Evolutionary conservation across 2,329 filamentous ascomycete species (phyloP).

Genomic region (Stachybotrys elegans): DNA sequence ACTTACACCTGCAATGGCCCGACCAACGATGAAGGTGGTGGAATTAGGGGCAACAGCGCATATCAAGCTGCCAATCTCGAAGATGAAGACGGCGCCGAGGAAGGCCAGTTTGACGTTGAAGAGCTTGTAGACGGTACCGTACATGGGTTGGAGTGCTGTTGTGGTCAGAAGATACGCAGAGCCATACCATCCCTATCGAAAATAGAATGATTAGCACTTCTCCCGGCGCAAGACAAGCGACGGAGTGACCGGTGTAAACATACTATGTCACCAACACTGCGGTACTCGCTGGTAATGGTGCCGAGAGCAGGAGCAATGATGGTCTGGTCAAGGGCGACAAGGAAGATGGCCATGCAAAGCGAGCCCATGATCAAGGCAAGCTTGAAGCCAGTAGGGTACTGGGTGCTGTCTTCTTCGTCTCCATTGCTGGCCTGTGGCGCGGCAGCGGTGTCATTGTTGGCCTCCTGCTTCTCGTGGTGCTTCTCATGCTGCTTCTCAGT

Average conservation of each 20-base stretch:
- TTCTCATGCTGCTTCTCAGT: conserved; percentile 5
- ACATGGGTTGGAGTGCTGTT: conserved; percentile 44
- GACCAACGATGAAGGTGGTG: conserved; percentile 45
- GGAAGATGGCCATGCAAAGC: conserved; percentile 41
- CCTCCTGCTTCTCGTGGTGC: conserved; percentile 5
- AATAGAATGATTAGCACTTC: too few species aligned
- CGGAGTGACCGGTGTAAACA: conserved; percentile 18
- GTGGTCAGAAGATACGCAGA: conserved; percentile 43
- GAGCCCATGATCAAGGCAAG: conserved; percentile 36
- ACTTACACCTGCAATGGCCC: conserved; percentile 42
- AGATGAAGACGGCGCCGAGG: conserved; percentile 36
- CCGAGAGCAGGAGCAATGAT: conserved; percentile 48
- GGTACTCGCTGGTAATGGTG: conserved; percentile 42
- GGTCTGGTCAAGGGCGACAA: conserved; percentile 47
- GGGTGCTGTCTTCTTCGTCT: conserved; percentile 5
- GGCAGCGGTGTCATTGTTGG: conserved; percentile 6
- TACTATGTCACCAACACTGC: conserved; percentile 41
- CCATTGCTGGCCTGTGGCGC: conserved; percentile 8
- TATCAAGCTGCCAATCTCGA: conserved; percentile 38
- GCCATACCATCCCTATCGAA: conserved; percentile 44
- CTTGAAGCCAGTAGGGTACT: conserved; percentile 35
- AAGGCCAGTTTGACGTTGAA: conserved; percentile 44
- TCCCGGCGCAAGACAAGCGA: too few species aligned
- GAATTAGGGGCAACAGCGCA: conserved; percentile 40
- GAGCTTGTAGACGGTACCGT: conserved; percentile 44